Evolutionary conservation across 768 basidiomycete genomes (phyloP).

Genomic region (Arthromyces matolae): DNA sequence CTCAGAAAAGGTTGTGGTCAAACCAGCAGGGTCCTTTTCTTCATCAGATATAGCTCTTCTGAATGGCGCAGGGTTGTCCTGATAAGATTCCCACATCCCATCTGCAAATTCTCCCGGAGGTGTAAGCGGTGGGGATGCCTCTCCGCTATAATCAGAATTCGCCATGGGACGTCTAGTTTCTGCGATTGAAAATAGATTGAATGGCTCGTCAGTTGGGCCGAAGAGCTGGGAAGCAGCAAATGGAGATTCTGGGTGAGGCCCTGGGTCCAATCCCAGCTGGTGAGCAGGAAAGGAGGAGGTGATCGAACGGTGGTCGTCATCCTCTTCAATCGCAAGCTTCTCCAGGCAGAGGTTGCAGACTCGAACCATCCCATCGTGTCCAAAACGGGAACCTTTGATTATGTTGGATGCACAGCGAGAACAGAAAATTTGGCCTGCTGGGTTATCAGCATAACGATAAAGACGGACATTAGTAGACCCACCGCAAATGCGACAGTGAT

Average conservation of each 20-base stretch:
- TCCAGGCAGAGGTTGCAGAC: constrained; percentile 96
- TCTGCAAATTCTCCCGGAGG: constrained; percentile 43
- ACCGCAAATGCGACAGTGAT: constrained; percentile 98
- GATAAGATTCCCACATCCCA: constrained; percentile 43
- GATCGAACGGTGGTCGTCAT: constrained; percentile 83
- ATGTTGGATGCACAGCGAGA: constrained; percentile 95
- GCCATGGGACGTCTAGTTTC: constrained; percentile 59
- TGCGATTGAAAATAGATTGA: constrained; percentile 79
- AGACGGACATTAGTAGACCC: constrained; percentile 21
- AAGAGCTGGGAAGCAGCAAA: constrained; percentile 87
- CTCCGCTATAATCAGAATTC: constrained; percentile 52
- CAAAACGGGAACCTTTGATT: constrained; percentile 90
- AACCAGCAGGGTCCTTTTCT: constrained; percentile 54
- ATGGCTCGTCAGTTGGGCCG: constrained; percentile 71
- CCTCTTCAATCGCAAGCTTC: constrained; percentile 87
- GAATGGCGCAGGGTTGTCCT: constrained; percentile 69
- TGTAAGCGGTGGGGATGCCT: constrained; percentile 48
- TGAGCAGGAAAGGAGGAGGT: constrained; percentile 77
- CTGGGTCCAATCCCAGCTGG: constrained; percentile 56
- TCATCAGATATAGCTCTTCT: constrained; percentile 73
- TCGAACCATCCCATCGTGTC: constrained; percentile 91
- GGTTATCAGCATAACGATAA: background rate
- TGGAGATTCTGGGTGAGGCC: constrained; percentile 71
- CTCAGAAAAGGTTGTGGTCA: constrained; percentile 43
- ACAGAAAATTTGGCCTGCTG: constrained; percentile 91